These are phyloP conservation scores for Pseudoscleropodium purum DNA, from an alignment of 225 moss, liverwort and hornwort genomes.

Conservation along the genomic window DNA sequence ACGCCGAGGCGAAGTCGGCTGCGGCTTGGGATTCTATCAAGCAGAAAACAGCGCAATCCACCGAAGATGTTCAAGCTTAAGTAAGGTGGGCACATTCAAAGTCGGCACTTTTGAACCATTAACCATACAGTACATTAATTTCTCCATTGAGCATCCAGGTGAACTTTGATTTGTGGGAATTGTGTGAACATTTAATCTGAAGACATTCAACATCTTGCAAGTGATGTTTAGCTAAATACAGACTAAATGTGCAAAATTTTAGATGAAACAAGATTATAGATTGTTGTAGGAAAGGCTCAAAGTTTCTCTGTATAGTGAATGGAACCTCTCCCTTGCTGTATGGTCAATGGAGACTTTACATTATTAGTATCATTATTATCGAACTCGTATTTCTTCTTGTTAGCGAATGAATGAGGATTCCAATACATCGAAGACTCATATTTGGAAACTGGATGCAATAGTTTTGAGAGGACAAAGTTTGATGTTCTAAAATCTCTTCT, in stretches of 20 bases:
- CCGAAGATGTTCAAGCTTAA: neutral
- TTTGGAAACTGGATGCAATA: neutral
- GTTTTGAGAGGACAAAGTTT: neutral
- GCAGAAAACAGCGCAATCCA: neutral
- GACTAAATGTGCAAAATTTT: neutral
- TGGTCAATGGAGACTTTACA: neutral
- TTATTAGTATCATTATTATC: neutral
- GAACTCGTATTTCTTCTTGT: neutral
- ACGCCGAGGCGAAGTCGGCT: neutral
- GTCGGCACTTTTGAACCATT: neutral
- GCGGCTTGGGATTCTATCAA: slow-evolving; percentile 11
- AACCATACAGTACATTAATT: no score
- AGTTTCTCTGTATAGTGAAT: neutral
- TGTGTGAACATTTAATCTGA: neutral
- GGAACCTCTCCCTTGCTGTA: neutral
- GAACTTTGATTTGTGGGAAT: neutral
- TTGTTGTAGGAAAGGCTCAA: no score
- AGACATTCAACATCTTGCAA: neutral
- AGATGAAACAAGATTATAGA: neutral
- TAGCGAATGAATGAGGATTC: neutral
- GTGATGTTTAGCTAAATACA: neutral
- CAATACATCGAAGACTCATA: no score
- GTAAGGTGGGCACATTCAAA: neutral
- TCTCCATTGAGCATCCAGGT: neutral
- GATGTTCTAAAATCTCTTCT: neutral